A percentile compares a stretch with the other conserved stretches of the same genome.
Conservation (phyloP, 2,329 filamentous ascomycete species). For the Dothistroma septosporum region DNA sequence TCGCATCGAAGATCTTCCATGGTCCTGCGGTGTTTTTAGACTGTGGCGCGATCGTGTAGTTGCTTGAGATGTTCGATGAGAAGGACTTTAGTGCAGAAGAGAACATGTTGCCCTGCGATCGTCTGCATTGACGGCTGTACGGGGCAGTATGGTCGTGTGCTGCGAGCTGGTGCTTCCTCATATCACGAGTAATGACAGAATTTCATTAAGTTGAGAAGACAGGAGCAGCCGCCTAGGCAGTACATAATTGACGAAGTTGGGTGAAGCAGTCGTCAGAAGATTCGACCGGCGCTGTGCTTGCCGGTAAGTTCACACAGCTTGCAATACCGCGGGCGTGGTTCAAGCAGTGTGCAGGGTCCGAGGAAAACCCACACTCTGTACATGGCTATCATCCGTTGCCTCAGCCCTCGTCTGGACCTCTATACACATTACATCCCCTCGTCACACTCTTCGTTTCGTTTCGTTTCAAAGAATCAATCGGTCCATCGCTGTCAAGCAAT, state of each 20-base stretch:
- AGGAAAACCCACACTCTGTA: neutral
- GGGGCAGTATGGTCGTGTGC: neutral
- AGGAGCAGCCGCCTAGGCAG: neutral
- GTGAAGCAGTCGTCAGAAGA: neutral
- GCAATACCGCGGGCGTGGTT: neutral
- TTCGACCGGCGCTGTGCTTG: too few relatives aligned
- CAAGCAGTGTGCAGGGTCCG: neutral
- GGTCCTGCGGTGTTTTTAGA: slow-evolving; percentile 79
- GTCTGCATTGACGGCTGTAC: neutral
- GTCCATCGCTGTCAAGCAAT: neutral
- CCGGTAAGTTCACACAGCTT: too few relatives aligned
- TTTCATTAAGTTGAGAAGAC: neutral
- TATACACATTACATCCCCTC: neutral
- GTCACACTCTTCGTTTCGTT: neutral
- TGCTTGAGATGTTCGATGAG: slow-evolving; percentile 84
- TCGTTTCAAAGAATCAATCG: neutral
- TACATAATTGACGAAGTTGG: neutral
- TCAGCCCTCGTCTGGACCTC: neutral
- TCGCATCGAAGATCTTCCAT: slow-evolving; percentile 97
- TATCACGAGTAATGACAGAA: neutral
- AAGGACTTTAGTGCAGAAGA: slow-evolving; percentile 91
- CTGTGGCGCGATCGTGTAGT: slow-evolving; percentile 76
- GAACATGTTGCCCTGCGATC: slow-evolving; percentile 64
- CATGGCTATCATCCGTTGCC: neutral
- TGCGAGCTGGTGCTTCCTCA: neutral